Evolutionary conservation across 345 rosid genomes (phyloP).

Genomic region (Lagerstroemia speciosa): DNA sequence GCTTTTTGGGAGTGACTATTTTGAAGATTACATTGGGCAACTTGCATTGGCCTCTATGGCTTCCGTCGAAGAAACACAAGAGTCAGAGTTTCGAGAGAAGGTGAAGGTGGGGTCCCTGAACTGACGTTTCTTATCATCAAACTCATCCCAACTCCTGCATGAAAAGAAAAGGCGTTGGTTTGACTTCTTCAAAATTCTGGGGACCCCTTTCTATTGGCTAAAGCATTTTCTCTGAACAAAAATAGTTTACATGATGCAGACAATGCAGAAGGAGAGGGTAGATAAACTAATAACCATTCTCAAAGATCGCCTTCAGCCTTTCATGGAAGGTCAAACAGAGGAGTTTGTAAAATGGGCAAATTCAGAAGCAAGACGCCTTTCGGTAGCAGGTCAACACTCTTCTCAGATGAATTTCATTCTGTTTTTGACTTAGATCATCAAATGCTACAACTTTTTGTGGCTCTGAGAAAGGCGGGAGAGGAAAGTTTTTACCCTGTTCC

Average conservation of each 20-base stretch:
- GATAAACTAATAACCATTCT: conserved; percentile 52
- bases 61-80: conserved; percentile 41
- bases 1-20: conserved; percentile 82
- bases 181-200: not conserved
- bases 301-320: conserved; percentile 61
- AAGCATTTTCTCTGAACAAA: not conserved
- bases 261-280: conserved; percentile 65
- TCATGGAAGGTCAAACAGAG: conserved; percentile 48
- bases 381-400: conserved; percentile 51
- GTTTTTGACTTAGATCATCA: not conserved
- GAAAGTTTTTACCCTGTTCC: not conserved
- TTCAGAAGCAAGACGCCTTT: conserved; percentile 68
- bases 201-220: not conserved
- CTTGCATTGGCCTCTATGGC: conserved; percentile 69
- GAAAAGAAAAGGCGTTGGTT: not conserved
- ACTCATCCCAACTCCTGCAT: not conserved
- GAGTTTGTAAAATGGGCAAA: conserved; percentile 72
- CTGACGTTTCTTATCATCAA: not conserved
- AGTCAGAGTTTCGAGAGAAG: conserved; percentile 50
- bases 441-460: not conserved
- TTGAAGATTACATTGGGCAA: conserved; percentile 90
- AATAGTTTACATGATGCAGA: conserved; percentile 37
- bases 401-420: not conserved
- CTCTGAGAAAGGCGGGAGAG: not conserved
- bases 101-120: conserved; percentile 36